phyloP scores from a whole-genome alignment of 108 stramenopile species.

The Chaetoceros tenuissimus region DNA sequence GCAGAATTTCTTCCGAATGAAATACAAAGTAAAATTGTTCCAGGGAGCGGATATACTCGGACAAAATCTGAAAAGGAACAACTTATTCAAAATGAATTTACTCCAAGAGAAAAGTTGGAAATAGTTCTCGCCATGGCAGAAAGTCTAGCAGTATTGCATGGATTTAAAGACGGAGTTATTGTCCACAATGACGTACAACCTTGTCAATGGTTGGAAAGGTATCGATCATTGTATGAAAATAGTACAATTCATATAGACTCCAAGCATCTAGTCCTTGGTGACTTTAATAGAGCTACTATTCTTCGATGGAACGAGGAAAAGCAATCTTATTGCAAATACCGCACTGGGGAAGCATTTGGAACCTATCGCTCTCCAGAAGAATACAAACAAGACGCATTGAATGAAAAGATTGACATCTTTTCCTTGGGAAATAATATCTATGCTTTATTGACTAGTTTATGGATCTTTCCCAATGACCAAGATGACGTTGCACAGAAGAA shows the following conservation, averaged over 20 bases:
- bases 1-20: constrained; percentile 52
- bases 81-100: constrained; percentile 44
- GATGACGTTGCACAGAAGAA: constrained; percentile 23
- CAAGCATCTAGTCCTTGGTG: constrained; percentile 56
- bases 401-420: constrained; percentile 67
- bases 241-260: constrained; percentile 37
- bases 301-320: constrained; percentile 42
- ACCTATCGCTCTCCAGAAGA: constrained; percentile 63
- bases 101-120: constrained; percentile 47
- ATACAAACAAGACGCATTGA: constrained; percentile 29
- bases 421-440: constrained; percentile 68
- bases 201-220: constrained; percentile 80
- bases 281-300: constrained; percentile 71
- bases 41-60: constrained; percentile 22
- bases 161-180: constrained; percentile 51
- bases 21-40: constrained; percentile 38
- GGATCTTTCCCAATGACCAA: constrained; percentile 48
- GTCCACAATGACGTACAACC: constrained; percentile 73
- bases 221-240: too few species aligned
- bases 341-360: constrained; percentile 50
- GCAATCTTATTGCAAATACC: constrained; percentile 54
- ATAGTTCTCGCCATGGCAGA: constrained; percentile 60
- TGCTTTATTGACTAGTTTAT: constrained; percentile 47
- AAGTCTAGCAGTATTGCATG: constrained; percentile 61
- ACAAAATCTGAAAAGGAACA: constrained; percentile 31